A percentile compares a stretch with the other conserved stretches of the same genome.
Evolutionary conservation across 805 yeast genomes (phyloP).

Genomic region (Metschnikowia orientalis): DNA sequence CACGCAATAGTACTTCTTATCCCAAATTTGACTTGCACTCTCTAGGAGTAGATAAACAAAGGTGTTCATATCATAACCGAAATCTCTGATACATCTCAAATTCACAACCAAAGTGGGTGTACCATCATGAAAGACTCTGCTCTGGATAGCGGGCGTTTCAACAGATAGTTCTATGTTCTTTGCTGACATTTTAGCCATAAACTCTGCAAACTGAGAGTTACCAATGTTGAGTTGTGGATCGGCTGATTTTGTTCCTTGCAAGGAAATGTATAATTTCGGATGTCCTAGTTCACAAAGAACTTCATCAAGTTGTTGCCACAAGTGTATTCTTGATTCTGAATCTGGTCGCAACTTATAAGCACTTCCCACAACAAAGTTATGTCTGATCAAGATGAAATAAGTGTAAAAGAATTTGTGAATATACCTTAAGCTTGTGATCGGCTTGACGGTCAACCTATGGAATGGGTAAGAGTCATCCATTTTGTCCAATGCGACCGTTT

Average conservation of each 20-base stretch:
- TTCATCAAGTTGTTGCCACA: slow-evolving; percentile 42
- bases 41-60: slow-evolving; percentile 60
- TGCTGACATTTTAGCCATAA: slow-evolving; percentile 63
- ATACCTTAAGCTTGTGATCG: slow-evolving; percentile 36
- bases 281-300: slow-evolving; percentile 51
- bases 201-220: slow-evolving; percentile 58
- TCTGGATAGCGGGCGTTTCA: slow-evolving; percentile 50
- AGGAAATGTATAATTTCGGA: slow-evolving; percentile 52
- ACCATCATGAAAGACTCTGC: slow-evolving; percentile 69
- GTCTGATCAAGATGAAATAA: slow-evolving; percentile 30
- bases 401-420: slow-evolving; percentile 38
- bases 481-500: slow-evolving; percentile 19
- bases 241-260: slow-evolving; percentile 49
- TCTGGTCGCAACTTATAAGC: slow-evolving; percentile 15
- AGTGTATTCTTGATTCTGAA: slow-evolving; percentile 21
- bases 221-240: slow-evolving; percentile 43
- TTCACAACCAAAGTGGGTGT: slow-evolving; percentile 60
- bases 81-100: slow-evolving; percentile 30
- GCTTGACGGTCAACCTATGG: slow-evolving; percentile 22
- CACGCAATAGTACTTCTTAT: slow-evolving; percentile 56
- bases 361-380: slow-evolving; percentile 24
- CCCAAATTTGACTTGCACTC: slow-evolving; percentile 67
- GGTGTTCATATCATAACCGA: slow-evolving; percentile 43
- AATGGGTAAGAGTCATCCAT: slow-evolving; percentile 23
- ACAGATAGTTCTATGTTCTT: slow-evolving; percentile 45